Evolutionary conservation across 2,329 filamentous ascomycete species (phyloP).

Genomic region (Chaetomiaceae sp.): DNA sequence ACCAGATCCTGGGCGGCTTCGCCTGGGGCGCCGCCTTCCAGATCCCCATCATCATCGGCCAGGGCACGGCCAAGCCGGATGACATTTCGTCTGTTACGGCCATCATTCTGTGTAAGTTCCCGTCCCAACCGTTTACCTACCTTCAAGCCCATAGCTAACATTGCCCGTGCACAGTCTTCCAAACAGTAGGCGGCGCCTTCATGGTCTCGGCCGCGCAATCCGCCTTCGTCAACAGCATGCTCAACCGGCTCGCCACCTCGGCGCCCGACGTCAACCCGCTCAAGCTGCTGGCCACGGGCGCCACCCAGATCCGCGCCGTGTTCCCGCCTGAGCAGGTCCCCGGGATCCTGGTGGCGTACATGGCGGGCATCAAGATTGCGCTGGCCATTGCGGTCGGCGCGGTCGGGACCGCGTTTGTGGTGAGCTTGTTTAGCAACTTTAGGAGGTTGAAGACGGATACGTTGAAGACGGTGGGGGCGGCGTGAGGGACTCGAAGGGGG

Average conservation of each 20-base stretch:
- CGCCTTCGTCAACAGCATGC: constrained; percentile 36
- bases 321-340: constrained; percentile 45
- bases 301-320: constrained; percentile 46
- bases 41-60: constrained; percentile 42
- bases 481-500: no score
- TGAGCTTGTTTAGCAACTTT: constrained; percentile 30
- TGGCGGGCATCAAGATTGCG: constrained; percentile 54
- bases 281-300: constrained; percentile 36
- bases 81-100: constrained; percentile 30
- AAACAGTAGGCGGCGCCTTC: constrained; percentile 43
- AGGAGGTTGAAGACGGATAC: constrained; percentile 19
- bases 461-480: neutral
- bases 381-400: constrained; percentile 49
- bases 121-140: neutral
- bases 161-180: constrained; percentile 30
- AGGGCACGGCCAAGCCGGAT: constrained; percentile 28
- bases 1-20: constrained; percentile 42
- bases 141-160: neutral
- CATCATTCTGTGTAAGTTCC: constrained; percentile 28
- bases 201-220: constrained; percentile 41
- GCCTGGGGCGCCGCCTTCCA: constrained; percentile 39
- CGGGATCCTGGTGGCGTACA: constrained; percentile 55
- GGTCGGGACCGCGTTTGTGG: constrained; percentile 31
- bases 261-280: constrained; percentile 33
- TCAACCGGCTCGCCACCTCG: constrained; percentile 23